Evolutionary conservation across 148 eudicot genomes (phyloP).

Genomic region (Chenopodium berlandieri): DNA sequence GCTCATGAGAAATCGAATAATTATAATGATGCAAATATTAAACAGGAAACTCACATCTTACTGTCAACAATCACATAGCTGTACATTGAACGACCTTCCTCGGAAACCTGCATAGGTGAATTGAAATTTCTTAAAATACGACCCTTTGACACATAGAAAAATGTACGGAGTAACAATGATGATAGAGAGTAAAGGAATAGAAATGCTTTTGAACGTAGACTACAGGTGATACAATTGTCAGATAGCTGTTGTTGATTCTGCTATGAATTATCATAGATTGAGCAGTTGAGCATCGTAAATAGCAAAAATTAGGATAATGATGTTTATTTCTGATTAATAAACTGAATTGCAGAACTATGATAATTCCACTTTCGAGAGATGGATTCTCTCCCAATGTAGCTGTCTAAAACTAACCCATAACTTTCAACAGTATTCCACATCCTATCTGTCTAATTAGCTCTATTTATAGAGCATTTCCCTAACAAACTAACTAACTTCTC

Average conservation of each 20-base stretch:
- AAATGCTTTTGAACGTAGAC: background rate
- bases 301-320: too few relatives aligned
- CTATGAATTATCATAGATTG: too few relatives aligned
- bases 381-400: too few relatives aligned
- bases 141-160: background rate
- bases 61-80: constrained; percentile 77
- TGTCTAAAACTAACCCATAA: too few relatives aligned
- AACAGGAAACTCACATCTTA: constrained; percentile 59
- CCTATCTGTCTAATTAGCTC: too few relatives aligned
- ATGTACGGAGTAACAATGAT: background rate
- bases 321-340: too few relatives aligned
- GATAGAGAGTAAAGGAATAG: background rate
- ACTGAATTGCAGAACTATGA: too few relatives aligned
- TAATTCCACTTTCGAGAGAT: too few relatives aligned
- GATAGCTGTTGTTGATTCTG: background rate
- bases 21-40: background rate
- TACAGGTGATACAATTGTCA: background rate
- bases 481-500: too few relatives aligned
- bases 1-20: background rate
- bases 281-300: too few relatives aligned
- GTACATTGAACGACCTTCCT: constrained; percentile 88
- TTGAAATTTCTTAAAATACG: constrained; percentile 11
- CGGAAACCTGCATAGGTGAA: constrained; percentile 57
- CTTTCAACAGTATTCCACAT: too few relatives aligned
- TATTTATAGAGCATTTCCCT: too few relatives aligned